A percentile compares a stretch with the other conserved stretches of the same genome.
These are phyloP conservation scores for Pyricularia grisea DNA, from an alignment of 2,329 filamentous ascomycete genomes.

Conservation along the genomic window DNA sequence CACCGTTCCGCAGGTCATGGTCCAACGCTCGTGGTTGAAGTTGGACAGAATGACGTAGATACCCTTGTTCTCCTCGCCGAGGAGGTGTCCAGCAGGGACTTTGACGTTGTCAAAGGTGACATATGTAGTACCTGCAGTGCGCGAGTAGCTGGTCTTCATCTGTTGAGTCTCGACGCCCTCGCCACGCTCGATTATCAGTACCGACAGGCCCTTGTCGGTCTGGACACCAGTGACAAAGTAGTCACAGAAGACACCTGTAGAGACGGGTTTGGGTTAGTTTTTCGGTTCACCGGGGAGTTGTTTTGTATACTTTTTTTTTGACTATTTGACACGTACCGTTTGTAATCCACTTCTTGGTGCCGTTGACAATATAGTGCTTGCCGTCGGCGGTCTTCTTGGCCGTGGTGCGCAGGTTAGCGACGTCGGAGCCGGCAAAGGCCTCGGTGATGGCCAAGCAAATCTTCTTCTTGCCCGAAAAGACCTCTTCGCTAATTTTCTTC, in stretches of 20 bases:
- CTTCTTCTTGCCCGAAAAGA: conserved; percentile 75
- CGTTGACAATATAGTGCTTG: conserved; percentile 62
- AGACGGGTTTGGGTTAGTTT: background rate
- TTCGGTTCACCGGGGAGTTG: background rate
- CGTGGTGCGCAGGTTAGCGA: conserved; percentile 70
- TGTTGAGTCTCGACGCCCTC: conserved; percentile 67
- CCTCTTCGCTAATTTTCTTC: conserved; percentile 59
- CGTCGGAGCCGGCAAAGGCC: conserved; percentile 77
- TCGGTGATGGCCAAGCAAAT: conserved; percentile 84
- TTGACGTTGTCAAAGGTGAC: conserved; percentile 82
- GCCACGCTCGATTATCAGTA: conserved; percentile 64
- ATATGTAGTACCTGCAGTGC: conserved; percentile 68
- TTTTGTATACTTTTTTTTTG: no score
- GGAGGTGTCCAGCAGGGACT: conserved; percentile 67
- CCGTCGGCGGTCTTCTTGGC: conserved; percentile 68
- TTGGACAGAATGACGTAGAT: conserved; percentile 78
- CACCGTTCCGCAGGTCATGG: conserved; percentile 58
- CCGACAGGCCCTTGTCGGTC: conserved; percentile 70
- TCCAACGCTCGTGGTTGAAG: conserved; percentile 82
- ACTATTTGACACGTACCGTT: conserved; percentile 35
- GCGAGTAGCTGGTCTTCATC: conserved; percentile 76
- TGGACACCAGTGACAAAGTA: conserved; percentile 77
- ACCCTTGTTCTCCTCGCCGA: conserved; percentile 78
- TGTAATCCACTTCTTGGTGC: conserved; percentile 80
- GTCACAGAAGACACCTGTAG: conserved; percentile 52